Evolutionary conservation across 1,139 yeast genomes (phyloP).

Genomic region (Spathaspora sp.): DNA sequence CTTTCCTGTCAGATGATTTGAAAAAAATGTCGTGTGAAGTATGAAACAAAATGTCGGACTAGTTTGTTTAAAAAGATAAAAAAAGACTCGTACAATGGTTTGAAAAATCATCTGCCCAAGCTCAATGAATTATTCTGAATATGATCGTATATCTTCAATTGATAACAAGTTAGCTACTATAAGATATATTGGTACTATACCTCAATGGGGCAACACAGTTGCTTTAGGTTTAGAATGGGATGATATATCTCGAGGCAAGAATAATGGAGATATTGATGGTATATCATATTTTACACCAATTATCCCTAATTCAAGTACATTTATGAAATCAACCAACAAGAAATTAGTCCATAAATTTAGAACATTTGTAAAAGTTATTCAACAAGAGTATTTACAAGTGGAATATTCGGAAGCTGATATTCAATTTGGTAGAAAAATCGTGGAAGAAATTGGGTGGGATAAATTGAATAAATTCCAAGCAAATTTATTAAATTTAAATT

Average conservation of each 20-base stretch:
- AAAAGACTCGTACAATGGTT: no score
- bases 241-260: constrained; percentile 65
- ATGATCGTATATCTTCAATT: constrained; percentile 44
- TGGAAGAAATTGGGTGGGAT: constrained; percentile 67
- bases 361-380: constrained; percentile 46
- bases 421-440: constrained; percentile 52
- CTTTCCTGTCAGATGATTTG: no score
- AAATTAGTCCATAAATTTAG: constrained; percentile 21
- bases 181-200: constrained; percentile 55
- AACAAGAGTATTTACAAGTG: constrained; percentile 43
- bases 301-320: constrained; percentile 55
- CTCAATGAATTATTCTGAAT: not conserved
- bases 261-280: constrained; percentile 71
- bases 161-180: constrained; percentile 61
- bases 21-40: no score
- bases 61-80: no score
- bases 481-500: constrained; percentile 42
- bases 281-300: constrained; percentile 51
- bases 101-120: no score
- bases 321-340: constrained; percentile 50
- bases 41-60: no score
- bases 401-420: constrained; percentile 22
- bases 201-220: constrained; percentile 53
- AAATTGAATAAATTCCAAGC: constrained; percentile 49
- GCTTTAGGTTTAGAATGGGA: constrained; percentile 94